phyloP scores from a whole-genome alignment of 139 green algal species.

The Zygnema cylindricum region DNA sequence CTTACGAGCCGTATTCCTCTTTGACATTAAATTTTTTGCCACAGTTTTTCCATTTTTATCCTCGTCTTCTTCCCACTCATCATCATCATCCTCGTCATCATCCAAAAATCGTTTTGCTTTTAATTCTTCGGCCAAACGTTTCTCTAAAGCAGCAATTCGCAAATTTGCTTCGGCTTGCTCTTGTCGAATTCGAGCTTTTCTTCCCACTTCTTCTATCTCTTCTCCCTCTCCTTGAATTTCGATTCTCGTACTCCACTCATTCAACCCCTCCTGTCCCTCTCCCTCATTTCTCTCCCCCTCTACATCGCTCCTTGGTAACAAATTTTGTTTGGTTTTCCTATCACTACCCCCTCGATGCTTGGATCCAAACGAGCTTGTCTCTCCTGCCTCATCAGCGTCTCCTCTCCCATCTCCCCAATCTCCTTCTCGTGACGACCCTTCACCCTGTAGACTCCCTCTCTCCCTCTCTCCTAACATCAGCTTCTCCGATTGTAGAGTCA shows the following conservation, averaged over 20 bases:
- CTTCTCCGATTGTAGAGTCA: not conserved
- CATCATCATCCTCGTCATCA: slow-evolving; percentile 21
- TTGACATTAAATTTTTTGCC: not conserved
- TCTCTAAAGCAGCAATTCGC: not conserved
- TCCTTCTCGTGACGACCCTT: not conserved
- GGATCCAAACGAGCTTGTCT: too few relatives aligned
- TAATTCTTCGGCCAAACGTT: not conserved
- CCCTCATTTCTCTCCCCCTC: not conserved
- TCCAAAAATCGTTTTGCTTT: not conserved
- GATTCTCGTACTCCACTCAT: too few relatives aligned
- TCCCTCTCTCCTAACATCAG: not conserved
- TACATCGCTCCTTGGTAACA: not conserved
- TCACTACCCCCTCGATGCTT: not conserved
- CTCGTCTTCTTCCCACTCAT: slow-evolving; percentile 9
- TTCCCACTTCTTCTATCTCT: not conserved
- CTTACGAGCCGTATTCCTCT: not conserved
- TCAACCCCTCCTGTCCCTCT: not conserved
- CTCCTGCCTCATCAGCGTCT: not conserved
- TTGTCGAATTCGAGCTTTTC: not conserved
- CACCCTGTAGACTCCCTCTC: not conserved
- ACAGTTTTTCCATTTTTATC: not conserved
- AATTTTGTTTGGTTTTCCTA: too few relatives aligned
- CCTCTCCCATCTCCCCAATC: not conserved
- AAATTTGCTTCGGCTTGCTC: not conserved
- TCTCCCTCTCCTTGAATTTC: not conserved